These are phyloP conservation scores for Tetraselmis striata DNA, from an alignment of 139 green algal species.

Conservation along the genomic window DNA sequence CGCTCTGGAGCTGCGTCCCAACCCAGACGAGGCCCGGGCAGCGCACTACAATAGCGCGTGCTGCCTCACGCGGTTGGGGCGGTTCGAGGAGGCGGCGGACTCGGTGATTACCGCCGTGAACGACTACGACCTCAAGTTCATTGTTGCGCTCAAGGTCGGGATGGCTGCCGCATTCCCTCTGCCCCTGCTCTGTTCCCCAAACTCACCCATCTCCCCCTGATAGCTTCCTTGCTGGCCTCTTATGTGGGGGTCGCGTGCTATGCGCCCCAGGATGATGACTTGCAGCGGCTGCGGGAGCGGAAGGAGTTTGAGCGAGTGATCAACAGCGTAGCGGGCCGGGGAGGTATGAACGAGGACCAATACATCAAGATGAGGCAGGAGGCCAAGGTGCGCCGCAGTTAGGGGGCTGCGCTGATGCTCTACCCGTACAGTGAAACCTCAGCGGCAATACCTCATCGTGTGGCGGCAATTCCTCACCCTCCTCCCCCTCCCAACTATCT, in stretches of 20 bases:
- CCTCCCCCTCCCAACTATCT: neutral
- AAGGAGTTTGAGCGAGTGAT: slow-evolving; percentile 55
- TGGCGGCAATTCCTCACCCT: too few relatives aligned
- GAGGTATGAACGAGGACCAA: neutral
- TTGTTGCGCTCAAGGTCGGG: slow-evolving; percentile 64
- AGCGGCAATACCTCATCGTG: too few relatives aligned
- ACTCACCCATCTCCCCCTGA: too few relatives aligned
- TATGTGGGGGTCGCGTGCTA: too few relatives aligned
- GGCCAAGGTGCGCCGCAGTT: neutral
- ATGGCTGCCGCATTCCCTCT: too few relatives aligned
- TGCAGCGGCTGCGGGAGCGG: slow-evolving; percentile 65
- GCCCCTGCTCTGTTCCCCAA: too few relatives aligned
- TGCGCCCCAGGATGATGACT: slow-evolving; percentile 71
- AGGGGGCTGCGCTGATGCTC: too few relatives aligned
- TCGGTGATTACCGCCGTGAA: slow-evolving; percentile 68
- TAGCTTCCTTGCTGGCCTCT: too few relatives aligned
- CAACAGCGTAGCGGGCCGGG: neutral
- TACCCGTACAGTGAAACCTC: neutral
- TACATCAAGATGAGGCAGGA: slow-evolving; percentile 13
- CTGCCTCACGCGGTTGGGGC: slow-evolving; percentile 60
- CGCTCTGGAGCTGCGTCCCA: slow-evolving; percentile 64
- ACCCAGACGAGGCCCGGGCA: slow-evolving; percentile 73
- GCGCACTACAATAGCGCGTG: slow-evolving; percentile 91
- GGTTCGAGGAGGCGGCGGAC: slow-evolving; percentile 68
- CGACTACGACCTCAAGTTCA: slow-evolving; percentile 72